Conservation (phyloP, 306 rosid species). For the Cucurbita argyrosperma region DNA sequence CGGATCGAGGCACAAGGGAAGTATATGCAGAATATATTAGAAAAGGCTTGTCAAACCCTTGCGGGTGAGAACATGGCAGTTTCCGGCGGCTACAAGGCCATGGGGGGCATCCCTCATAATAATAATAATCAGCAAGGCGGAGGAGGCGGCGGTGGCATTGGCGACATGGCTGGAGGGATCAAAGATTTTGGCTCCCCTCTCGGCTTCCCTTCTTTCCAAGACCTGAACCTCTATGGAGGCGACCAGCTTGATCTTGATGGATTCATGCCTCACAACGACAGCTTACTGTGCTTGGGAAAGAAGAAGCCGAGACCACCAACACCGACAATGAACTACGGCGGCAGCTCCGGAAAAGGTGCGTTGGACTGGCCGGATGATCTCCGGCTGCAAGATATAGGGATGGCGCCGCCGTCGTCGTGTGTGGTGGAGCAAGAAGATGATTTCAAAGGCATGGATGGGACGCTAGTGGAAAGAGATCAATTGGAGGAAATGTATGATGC, state of each 20-base stretch:
- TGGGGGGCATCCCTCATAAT: slow-evolving; percentile 14
- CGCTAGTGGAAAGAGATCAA: background rate
- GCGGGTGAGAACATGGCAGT: slow-evolving; percentile 21
- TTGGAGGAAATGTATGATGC: slow-evolving; percentile 3
- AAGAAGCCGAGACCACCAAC: slow-evolving; percentile 23
- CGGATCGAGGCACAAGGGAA: slow-evolving; percentile 98
- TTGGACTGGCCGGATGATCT: slow-evolving; percentile 89
- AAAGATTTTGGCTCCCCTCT: slow-evolving; percentile 66
- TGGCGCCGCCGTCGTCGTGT: background rate
- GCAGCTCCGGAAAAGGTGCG: slow-evolving; percentile 58
- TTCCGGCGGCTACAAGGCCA: background rate
- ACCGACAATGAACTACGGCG: background rate
- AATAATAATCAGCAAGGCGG: slow-evolving; percentile 26
- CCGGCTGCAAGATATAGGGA: slow-evolving; percentile 49
- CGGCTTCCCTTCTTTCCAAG: slow-evolving; percentile 77
- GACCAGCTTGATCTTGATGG: slow-evolving; percentile 34
- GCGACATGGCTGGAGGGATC: background rate
- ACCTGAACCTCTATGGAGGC: slow-evolving; percentile 64
- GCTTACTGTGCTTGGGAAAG: slow-evolving; percentile 25
- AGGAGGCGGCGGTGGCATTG: background rate
- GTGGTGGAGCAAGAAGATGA: background rate
- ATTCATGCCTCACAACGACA: slow-evolving; percentile 23
- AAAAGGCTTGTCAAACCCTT: slow-evolving; percentile 95
- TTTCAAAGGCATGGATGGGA: background rate
- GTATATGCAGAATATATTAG: slow-evolving; percentile 95